Evolutionary conservation across 495 filamentous ascomycete genomes (phyloP).

Genomic region (Hypoxylon cercidicola): DNA sequence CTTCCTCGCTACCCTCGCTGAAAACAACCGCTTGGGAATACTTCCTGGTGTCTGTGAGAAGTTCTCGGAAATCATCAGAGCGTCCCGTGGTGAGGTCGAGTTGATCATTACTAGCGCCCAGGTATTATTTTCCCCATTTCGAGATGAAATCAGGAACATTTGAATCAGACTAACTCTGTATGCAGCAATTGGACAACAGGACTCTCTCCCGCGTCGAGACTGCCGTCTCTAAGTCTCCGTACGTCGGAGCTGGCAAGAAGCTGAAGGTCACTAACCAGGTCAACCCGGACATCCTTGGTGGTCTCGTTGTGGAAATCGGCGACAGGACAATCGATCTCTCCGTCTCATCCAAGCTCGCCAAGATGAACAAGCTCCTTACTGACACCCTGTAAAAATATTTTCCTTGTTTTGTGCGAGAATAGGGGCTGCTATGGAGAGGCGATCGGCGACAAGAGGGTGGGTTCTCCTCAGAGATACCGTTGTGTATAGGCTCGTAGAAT

Average conservation of each 20-base stretch:
- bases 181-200: constrained; percentile 86
- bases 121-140: constrained; percentile 58
- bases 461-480: constrained; percentile 38
- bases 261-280: constrained; percentile 95
- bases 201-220: constrained; percentile 84
- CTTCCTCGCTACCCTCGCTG: constrained; percentile 86
- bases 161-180: constrained; percentile 33
- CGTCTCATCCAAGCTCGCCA: constrained; percentile 92
- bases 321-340: constrained; percentile 98
- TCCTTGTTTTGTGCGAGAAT: constrained; percentile 42
- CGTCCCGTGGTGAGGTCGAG: constrained; percentile 91
- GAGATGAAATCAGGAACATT: constrained; percentile 7
- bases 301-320: constrained; percentile 94
- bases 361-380: constrained; percentile 98
- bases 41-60: constrained; percentile 86
- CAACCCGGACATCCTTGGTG: constrained; percentile 92
- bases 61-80: constrained; percentile 87
- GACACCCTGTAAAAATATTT: constrained; percentile 85
- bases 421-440: constrained; percentile 31
- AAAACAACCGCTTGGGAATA: constrained; percentile 92
- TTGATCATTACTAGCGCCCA: constrained; percentile 87
- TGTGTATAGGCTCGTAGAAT: constrained; percentile 49
- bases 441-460: constrained; percentile 43
- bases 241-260: constrained; percentile 92
- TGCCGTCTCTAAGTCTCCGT: constrained; percentile 88